A percentile compares a stretch with the other conserved stretches of the same genome.
Conservation (phyloP, 1,284 basidiomycete species). For the Takashimella tepidaria region DNA sequence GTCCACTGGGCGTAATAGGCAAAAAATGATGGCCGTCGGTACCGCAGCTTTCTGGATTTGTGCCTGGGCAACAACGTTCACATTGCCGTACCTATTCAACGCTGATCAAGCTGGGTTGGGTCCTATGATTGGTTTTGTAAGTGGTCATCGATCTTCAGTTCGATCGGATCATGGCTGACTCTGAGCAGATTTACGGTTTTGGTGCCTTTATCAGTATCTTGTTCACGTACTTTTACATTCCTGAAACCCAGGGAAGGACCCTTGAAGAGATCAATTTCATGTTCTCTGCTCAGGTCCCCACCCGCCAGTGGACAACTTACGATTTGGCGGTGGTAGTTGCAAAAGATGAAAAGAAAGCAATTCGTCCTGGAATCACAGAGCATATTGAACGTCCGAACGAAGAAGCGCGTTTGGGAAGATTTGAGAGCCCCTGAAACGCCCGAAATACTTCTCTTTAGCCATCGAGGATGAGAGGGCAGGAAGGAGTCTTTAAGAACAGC, state of each 20-base stretch:
- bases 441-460: too few relatives aligned
- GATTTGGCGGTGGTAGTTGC: conserved; percentile 35
- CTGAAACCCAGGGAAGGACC: conserved; percentile 33
- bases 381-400: conserved; percentile 11
- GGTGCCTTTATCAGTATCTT: conserved; percentile 40
- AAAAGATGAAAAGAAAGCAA: conserved; percentile 30
- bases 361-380: conserved; percentile 21
- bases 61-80: conserved; percentile 50
- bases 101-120: conserved; percentile 42
- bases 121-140: conserved; percentile 46
- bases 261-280: conserved; percentile 18
- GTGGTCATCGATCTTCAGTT: too few relatives aligned
- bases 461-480: not conserved
- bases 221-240: conserved; percentile 51
- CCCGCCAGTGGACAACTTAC: conserved; percentile 39
- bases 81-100: conserved; percentile 43
- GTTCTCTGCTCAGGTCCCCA: conserved; percentile 39
- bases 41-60: conserved; percentile 50
- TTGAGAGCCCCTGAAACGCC: too few relatives aligned
- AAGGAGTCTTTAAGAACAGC: not conserved
- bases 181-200: conserved; percentile 26
- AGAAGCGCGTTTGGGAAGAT: not conserved
- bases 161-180: not conserved
- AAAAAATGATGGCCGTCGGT: conserved; percentile 49
- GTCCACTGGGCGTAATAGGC: conserved; percentile 46